These are phyloP conservation scores for Penicillium cosmopolitanum DNA, from an alignment of 495 filamentous ascomycete species.

Conservation along the genomic window DNA sequence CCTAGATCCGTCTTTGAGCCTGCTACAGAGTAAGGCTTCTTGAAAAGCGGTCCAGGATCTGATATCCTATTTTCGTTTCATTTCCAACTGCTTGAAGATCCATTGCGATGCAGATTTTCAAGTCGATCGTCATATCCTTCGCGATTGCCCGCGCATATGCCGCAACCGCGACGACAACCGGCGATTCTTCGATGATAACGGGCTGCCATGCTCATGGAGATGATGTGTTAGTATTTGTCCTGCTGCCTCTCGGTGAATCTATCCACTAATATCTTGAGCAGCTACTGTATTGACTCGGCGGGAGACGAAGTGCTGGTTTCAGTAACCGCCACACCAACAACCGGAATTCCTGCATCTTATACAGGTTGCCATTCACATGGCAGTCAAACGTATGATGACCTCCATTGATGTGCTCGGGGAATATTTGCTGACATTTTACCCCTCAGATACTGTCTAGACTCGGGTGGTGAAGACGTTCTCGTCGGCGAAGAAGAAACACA, in stretches of 20 bases:
- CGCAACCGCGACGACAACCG: constrained; percentile 25
- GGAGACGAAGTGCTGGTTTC: constrained; percentile 46
- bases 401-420: not conserved
- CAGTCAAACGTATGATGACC: constrained; percentile 44
- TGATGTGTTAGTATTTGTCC: constrained; percentile 19
- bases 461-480: constrained; percentile 51
- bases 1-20: not conserved
- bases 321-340: constrained; percentile 43
- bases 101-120: constrained; percentile 17
- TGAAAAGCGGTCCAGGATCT: too few relatives aligned
- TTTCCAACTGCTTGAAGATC: not conserved
- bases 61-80: too few relatives aligned
- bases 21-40: too few relatives aligned
- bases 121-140: constrained; percentile 15
- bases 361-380: constrained; percentile 57
- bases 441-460: constrained; percentile 49
- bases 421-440: not conserved
- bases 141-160: constrained; percentile 15
- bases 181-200: constrained; percentile 37
- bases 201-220: constrained; percentile 44
- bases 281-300: constrained; percentile 43
- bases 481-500: constrained; percentile 35
- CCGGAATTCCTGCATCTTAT: constrained; percentile 49
- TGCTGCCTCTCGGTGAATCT: too few relatives aligned
- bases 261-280: too few relatives aligned